These are phyloP conservation scores for Aspergillus vadensis DNA, from an alignment of 2,329 filamentous ascomycete species.

Conservation along the genomic window DNA sequence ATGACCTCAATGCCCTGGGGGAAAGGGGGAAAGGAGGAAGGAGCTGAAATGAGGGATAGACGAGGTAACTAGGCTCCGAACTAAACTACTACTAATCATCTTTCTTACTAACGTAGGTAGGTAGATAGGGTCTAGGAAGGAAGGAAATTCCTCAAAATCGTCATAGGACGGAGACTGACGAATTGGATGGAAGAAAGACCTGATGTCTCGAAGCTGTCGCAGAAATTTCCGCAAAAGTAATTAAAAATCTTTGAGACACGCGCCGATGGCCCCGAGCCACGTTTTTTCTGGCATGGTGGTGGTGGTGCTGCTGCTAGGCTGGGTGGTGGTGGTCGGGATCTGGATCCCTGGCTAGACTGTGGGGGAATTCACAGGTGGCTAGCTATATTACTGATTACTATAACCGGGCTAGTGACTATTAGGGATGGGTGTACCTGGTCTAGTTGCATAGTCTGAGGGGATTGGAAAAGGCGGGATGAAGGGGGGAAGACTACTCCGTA, in stretches of 20 bases:
- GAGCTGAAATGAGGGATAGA: neutral
- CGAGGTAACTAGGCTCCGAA: neutral
- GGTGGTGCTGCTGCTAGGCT: no score
- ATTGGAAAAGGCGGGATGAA: neutral
- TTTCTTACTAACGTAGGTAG: neutral
- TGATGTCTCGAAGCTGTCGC: neutral
- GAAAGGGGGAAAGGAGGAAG: no score
- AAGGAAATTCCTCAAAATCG: neutral
- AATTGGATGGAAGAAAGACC: no score
- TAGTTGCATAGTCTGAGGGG: neutral
- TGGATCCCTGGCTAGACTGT: conserved; percentile 8
- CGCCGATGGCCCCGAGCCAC: conserved; percentile 4
- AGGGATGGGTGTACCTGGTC: neutral
- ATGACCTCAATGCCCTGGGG: neutral
- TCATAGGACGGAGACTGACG: neutral
- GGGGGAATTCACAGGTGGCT: neutral
- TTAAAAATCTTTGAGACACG: neutral
- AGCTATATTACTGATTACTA: neutral
- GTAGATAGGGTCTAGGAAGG: neutral
- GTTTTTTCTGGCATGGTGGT: neutral
- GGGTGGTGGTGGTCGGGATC: conserved; percentile 3
- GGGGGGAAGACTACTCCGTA: no score
- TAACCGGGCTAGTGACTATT: neutral
- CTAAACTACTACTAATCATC: neutral
- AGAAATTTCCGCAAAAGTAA: conserved; percentile 6